phyloP scores from a whole-genome alignment of 2,329 filamentous ascomycete species.

The Cladosporium sp. region DNA sequence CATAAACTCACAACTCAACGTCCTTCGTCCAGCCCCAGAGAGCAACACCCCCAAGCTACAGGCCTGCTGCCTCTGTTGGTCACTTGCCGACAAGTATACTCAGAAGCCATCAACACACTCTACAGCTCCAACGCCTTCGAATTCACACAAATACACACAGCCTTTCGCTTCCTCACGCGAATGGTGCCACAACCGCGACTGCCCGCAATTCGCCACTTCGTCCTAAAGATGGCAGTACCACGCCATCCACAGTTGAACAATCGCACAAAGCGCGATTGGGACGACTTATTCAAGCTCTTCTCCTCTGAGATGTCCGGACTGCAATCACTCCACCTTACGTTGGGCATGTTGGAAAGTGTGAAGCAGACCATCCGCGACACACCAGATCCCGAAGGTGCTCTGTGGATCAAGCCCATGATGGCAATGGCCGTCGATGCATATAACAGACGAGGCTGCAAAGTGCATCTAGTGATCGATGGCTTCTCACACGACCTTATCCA shows the following conservation, averaged over 20 bases:
- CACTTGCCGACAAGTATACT: conserved; percentile 30
- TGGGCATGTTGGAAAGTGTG: conserved; percentile 27
- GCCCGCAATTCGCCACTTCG: conserved; percentile 25
- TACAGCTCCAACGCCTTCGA: conserved; percentile 32
- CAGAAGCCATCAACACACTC: conserved; percentile 27
- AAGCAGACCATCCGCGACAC: conserved; percentile 26
- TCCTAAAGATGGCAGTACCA: conserved; percentile 28
- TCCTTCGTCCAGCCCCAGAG: conserved; percentile 19
- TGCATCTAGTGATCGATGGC: conserved; percentile 26
- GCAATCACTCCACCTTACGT: conserved; percentile 24
- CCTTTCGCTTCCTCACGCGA: conserved; percentile 28
- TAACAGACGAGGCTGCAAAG: conserved; percentile 24
- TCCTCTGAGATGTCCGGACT: conserved; percentile 27
- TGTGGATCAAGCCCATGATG: conserved; percentile 30
- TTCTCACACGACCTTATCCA: conserved; percentile 22
- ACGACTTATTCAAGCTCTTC: conserved; percentile 29
- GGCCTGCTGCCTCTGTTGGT: conserved; percentile 27
- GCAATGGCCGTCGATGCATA: conserved; percentile 26
- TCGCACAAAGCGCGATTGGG: conserved; percentile 29
- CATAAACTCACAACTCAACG: conserved; percentile 18
- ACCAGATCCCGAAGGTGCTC: conserved; percentile 20
- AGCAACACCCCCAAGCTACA: conserved; percentile 19
- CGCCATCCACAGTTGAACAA: conserved; percentile 29
- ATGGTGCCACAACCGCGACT: conserved; percentile 28
- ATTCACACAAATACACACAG: conserved; percentile 30